Conservation (phyloP, 2,329 filamentous ascomycete genomes). For the Exophiala spinifera region DNA sequence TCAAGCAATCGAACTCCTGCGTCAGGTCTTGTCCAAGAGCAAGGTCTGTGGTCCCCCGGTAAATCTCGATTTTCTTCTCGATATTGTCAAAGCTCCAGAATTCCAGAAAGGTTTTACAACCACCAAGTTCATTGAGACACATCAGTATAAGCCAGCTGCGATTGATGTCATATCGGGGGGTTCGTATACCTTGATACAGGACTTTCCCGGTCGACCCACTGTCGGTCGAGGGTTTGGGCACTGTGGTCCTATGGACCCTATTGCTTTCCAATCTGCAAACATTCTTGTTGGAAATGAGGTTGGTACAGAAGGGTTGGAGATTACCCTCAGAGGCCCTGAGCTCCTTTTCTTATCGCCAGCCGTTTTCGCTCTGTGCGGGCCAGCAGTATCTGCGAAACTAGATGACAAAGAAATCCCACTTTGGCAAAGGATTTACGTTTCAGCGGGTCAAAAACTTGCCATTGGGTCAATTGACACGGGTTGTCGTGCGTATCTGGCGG, state of each 20-base stretch:
- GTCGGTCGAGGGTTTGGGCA: constrained; percentile 58
- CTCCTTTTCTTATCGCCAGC: constrained; percentile 53
- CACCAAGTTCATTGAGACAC: constrained; percentile 52
- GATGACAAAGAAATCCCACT: constrained; percentile 39
- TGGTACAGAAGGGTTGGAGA: constrained; percentile 54
- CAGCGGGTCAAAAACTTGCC: constrained; percentile 51
- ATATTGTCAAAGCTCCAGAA: constrained; percentile 44
- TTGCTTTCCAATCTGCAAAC: constrained; percentile 58
- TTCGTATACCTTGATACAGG: constrained; percentile 57
- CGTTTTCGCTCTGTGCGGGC: constrained; percentile 56
- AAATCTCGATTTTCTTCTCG: constrained; percentile 55
- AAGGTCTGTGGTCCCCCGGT: constrained; percentile 53
- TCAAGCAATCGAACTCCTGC: constrained; percentile 45
- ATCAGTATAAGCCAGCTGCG: constrained; percentile 45
- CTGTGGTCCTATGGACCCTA: constrained; percentile 59
- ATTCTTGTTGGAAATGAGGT: constrained; percentile 55
- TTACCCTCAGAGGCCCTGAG: constrained; percentile 58
- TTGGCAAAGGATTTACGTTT: constrained; percentile 28
- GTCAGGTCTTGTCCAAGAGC: constrained; percentile 42
- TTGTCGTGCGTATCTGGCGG: background rate
- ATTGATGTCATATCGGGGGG: constrained; percentile 57
- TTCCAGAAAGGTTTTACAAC: constrained; percentile 53
- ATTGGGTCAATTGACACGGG: background rate
- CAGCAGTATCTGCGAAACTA: constrained; percentile 49
- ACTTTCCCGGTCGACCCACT: constrained; percentile 54